Base-by-base conservation (phyloP, 768 basidiomycete species). In the Hebeloma cylindrosporum region DNA sequence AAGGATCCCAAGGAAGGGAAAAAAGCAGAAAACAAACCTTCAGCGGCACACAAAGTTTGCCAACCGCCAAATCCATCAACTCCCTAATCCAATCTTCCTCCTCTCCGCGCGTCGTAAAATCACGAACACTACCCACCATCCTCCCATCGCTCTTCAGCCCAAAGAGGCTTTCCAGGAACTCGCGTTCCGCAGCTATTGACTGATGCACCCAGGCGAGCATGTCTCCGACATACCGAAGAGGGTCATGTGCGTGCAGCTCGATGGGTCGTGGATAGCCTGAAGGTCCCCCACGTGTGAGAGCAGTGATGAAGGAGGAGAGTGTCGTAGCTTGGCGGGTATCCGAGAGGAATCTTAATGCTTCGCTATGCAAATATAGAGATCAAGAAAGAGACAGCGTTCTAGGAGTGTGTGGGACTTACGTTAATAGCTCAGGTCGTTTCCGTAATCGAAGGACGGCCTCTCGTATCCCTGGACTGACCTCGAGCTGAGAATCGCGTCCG, bases 131-230 rank as follows among this genome's bases (percentile, higher is more conserved):
- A 47, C 95, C 79, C 47, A 93, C 82, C 92, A 93, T 85, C 59
- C 85, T 66, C 1, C 70, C 71, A 42, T 82, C 79, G 28, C 69
- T 72, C 40, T 73, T 77, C 38, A 93, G 57, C 5, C 79, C 86
- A 51, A 98, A 97, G 18, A 98, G 64, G 25, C 81, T 74, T 58
- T 97, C 93, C 16, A 99, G 74, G 56, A 94, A 93, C 67, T 98
- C 96, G 32, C 85, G 85, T 59, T 99, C 96, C 1, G 88, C 88
- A 0, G 96, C 96, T 48, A 96, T 92, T 0, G 87, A 80, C 51
- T 98, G 95, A 65, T 99, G 95, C 1, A 97, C 84, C 95, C 95
- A 97, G 0, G 94, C 95, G 6, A 98, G 81, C 90, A 98, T 98
- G 65, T 98, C 95, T 10, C 96, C 96, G 10, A 95, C 83, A 60